phyloP scores from a whole-genome alignment of 2,329 filamentous ascomycete genomes.

The Pestalotiopsis sp. region DNA sequence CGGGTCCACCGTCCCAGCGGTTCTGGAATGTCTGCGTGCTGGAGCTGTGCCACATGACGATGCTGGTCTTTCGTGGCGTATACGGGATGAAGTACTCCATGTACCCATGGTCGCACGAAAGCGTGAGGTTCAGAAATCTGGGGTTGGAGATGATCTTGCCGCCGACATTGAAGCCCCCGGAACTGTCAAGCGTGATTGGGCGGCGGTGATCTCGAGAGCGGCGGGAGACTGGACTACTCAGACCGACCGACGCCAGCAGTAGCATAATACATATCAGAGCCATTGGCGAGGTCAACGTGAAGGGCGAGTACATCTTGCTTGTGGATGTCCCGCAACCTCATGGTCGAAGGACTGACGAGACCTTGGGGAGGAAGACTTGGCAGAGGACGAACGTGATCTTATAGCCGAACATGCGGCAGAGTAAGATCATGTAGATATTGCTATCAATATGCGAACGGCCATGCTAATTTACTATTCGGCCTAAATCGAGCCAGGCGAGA shows the following conservation, averaged over 20 bases:
- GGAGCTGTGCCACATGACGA: conserved; percentile 42
- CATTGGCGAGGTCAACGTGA: background rate
- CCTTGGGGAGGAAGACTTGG: no score
- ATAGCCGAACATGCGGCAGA: background rate
- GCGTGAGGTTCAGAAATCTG: conserved; percentile 28
- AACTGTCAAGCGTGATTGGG: conserved; percentile 21
- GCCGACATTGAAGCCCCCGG: conserved; percentile 36
- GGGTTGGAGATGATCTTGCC: conserved; percentile 31
- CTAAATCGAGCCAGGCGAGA: background rate
- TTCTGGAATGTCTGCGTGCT: conserved; percentile 40
- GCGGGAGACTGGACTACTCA: background rate
- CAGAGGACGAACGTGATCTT: no score
- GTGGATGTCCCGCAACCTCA: no score
- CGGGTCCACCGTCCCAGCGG: conserved; percentile 39
- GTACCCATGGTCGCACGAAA: conserved; percentile 41
- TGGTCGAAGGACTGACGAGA: no score
- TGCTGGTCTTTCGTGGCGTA: conserved; percentile 32
- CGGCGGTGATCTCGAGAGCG: background rate
- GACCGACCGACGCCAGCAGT: background rate
- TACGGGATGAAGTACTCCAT: conserved; percentile 41
- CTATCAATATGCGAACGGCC: no score
- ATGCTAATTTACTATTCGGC: background rate
- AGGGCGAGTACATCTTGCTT: background rate
- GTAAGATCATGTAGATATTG: background rate
- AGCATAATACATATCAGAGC: background rate